Percentiles rank a stretch among this genome's conserved stretches.
Evolutionary conservation across 2,329 filamentous ascomycete genomes (phyloP).

Genomic region (Acephala macrosclerotiorum): DNA sequence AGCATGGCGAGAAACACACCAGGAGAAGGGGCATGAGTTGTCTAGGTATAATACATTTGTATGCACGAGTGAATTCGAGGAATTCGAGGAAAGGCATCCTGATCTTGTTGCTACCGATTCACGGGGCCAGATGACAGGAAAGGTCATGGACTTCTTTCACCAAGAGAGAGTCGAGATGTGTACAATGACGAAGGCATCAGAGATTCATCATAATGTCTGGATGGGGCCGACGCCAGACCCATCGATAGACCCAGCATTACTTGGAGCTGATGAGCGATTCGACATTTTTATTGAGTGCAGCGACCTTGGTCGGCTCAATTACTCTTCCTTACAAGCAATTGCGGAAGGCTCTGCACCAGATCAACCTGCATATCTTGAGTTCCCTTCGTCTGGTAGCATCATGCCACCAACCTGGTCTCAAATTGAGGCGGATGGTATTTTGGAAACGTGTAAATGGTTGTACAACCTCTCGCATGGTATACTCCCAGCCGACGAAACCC

Average conservation of each 20-base stretch:
- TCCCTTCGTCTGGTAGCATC: constrained; percentile 94
- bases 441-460: constrained; percentile 91
- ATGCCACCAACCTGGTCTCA: constrained; percentile 85
- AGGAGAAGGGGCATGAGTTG: constrained; percentile 59
- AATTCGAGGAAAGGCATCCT: constrained; percentile 74
- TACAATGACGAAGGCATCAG: constrained; percentile 86
- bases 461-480: constrained; percentile 80
- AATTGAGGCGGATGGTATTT: constrained; percentile 80
- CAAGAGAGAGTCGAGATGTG: constrained; percentile 94
- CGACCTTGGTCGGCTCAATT: constrained; percentile 81
- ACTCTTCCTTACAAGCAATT: constrained; percentile 68
- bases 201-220: constrained; percentile 90
- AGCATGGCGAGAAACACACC: constrained; percentile 73
- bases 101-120: constrained; percentile 80
- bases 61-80: constrained; percentile 66
- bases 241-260: constrained; percentile 49
- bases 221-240: constrained; percentile 85
- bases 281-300: constrained; percentile 90
- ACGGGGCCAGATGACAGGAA: constrained; percentile 73
- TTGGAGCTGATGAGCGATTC: constrained; percentile 66
- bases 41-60: constrained; percentile 88
- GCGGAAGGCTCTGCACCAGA: constrained; percentile 58
- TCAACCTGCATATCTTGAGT: constrained; percentile 66
- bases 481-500: constrained; percentile 38
- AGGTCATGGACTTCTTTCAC: constrained; percentile 86